Percentiles rank a stretch among this genome's conserved stretches.
Conservation (phyloP, 495 filamentous ascomycete genomes). For the Penicillium maclennaniae region DNA sequence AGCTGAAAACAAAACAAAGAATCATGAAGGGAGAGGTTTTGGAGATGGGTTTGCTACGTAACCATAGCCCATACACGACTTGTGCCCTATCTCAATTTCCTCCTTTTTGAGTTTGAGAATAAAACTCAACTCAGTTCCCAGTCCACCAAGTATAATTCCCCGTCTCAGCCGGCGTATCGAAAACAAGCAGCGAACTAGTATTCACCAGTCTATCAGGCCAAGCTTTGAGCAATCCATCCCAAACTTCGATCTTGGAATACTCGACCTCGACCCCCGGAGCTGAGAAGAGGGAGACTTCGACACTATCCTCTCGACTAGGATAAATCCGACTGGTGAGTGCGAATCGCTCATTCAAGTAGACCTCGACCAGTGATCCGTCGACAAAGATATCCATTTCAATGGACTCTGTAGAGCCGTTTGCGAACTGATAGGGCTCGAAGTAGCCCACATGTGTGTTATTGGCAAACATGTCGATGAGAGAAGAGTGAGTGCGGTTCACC, state of each 20-base stretch:
- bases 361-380: conserved; percentile 16
- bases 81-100: too few relatives aligned
- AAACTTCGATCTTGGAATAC: conserved; percentile 11
- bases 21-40: too few relatives aligned
- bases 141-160: conserved; percentile 17
- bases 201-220: conserved; percentile 14
- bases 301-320: conserved; percentile 23
- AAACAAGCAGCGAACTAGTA: conserved; percentile 14
- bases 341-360: conserved; percentile 17
- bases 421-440: conserved; percentile 12
- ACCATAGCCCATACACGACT: too few relatives aligned
- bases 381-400: conserved; percentile 14
- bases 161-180: conserved; percentile 16
- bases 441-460: conserved; percentile 8
- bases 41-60: too few relatives aligned
- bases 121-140: conserved; percentile 9
- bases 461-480: conserved; percentile 7
- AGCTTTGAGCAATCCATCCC: conserved; percentile 18
- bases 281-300: conserved; percentile 3
- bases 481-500: conserved; percentile 13
- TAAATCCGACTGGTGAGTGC: conserved; percentile 18
- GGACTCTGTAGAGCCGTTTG: conserved; percentile 1
- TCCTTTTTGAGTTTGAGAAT: too few relatives aligned
- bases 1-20: not conserved
- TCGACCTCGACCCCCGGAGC: conserved; percentile 4